Base-by-base conservation (phyloP, 108 stramenopile genomes). In the Skeletonema menzelii region DNA sequence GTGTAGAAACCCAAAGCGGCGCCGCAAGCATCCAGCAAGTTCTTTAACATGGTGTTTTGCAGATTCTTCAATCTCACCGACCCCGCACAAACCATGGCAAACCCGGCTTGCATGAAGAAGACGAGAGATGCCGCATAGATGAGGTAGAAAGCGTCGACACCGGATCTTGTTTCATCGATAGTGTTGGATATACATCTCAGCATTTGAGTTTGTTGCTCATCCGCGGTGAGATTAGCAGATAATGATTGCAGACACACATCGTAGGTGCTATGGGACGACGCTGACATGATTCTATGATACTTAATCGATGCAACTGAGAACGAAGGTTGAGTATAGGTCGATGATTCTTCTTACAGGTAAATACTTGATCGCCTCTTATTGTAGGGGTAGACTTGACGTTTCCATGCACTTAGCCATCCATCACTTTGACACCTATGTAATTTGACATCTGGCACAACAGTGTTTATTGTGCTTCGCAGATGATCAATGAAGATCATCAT, bases 11-110 rank as follows among this genome's bases (percentile, higher is more conserved):
- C 86, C 19, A 93, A 27, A 27, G 92, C 84, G 13, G 83, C 70
- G 44, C 91, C 86, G 32, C 88, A 89, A 8, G 89, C 86, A 83
- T 96, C 95, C 15, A 94, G 60, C 11, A 96, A 65, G 58, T 94
- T 94, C 73, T 96, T 96, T 8, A 96, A 63, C 71, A 96, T 85
- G 4, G 91, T 89, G 69, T 95, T 95, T 65, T 93, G 88, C 22
- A 89, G 86, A 75, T 96, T 93, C 74, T 96, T 96, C 15, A 75
- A 32, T 30, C 91, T 77, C 13, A 94, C 90, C 28, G 83, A 88
- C 20, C 95, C 95, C 15, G 93, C 92, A 47, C 88, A 89, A 13
- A 94, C 75, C 90, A 94, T 91, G 31, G 93, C 93, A 67, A 94
- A 94, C 8, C 91, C 91, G 6, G 78, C 81, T 69, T 95, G 91